These are phyloP conservation scores for Colletotrichum gloeosporioides DNA, from an alignment of 2,329 filamentous ascomycete genomes.

Conservation along the genomic window DNA sequence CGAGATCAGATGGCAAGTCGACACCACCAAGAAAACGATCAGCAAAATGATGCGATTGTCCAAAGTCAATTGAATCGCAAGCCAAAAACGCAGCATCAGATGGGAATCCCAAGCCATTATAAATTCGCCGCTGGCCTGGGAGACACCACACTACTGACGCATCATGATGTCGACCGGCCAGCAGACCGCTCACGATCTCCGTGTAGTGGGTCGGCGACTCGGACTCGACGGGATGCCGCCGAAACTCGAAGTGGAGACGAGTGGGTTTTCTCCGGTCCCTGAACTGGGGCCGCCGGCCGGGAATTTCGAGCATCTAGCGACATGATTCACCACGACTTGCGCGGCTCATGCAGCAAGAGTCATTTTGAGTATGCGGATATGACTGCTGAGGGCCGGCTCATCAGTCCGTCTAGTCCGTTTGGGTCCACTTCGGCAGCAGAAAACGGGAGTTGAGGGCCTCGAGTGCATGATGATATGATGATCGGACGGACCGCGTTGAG, in stretches of 20 bases:
- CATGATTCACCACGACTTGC: neutral
- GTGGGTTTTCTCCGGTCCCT: constrained; percentile 4
- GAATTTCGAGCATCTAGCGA: neutral
- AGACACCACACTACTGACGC: neutral
- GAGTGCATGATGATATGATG: neutral
- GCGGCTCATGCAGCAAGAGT: neutral
- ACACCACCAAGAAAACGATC: neutral
- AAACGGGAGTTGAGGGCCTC: neutral
- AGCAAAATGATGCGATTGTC: neutral
- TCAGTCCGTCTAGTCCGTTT: neutral
- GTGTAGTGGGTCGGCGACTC: constrained; percentile 3
- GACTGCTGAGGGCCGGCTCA: neutral
- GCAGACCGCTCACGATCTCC: neutral
- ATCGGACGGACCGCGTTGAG: neutral
- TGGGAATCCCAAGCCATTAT: neutral
- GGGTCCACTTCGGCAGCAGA: neutral
- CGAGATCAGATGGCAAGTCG: neutral
- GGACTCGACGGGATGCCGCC: constrained; percentile 4
- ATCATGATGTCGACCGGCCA: neutral
- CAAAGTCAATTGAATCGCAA: neutral
- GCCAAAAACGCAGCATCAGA: neutral
- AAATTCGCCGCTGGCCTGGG: neutral
- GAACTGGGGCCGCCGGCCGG: neutral
- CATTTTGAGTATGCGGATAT: neutral
- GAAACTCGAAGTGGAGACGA: neutral